Percentiles rank a stretch among this genome's conserved stretches.
phyloP scores from a whole-genome alignment of 148 eudicot genomes.

The Talinum fruticosum region DNA sequence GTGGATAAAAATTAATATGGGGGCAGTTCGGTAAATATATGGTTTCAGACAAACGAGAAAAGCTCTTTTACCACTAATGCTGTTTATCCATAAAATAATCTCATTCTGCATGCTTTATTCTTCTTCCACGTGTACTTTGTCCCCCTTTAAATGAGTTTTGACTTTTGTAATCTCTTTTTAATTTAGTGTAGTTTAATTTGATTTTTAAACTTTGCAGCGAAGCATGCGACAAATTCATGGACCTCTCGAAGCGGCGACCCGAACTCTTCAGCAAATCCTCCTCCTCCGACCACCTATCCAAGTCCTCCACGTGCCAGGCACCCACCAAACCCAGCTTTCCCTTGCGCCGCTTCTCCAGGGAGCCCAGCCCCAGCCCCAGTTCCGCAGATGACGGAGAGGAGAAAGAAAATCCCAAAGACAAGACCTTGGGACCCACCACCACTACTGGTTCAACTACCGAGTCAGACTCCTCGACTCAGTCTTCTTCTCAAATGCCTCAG shows the following conservation, averaged over 20 bases:
- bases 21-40: background rate
- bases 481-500: conserved; percentile 20
- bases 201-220: conserved; percentile 43
- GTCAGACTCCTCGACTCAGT: conserved; percentile 26
- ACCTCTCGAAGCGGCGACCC: conserved; percentile 56
- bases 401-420: conserved; percentile 5
- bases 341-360: conserved; percentile 3
- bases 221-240: conserved; percentile 74
- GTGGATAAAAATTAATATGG: background rate
- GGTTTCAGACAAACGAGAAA: background rate
- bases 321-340: conserved; percentile 20
- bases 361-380: conserved; percentile 2
- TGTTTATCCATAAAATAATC: background rate
- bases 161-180: background rate
- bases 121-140: background rate
- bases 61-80: background rate
- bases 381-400: background rate
- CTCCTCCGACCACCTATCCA: conserved; percentile 35
- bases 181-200: no score
- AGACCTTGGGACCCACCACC: conserved; percentile 25
- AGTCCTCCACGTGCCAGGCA: conserved; percentile 24
- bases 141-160: background rate
- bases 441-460: conserved; percentile 21
- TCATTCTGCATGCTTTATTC: background rate
- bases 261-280: conserved; percentile 41